phyloP scores from a whole-genome alignment of 73 alveolate species.

The Paramecium primaurelia region DNA sequence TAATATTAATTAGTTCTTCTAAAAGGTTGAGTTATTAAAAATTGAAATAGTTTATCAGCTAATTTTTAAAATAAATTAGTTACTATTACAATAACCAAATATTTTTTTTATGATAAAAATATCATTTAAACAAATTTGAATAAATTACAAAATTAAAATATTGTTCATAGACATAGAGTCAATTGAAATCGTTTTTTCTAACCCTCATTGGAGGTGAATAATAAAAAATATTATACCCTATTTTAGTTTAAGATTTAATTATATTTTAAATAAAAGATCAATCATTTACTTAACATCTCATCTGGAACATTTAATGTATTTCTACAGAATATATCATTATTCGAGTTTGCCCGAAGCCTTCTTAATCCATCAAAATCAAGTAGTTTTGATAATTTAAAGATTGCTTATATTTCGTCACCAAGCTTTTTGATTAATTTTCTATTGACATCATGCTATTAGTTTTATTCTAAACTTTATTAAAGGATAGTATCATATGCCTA shows the following conservation, averaged over 20 bases:
- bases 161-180: no score
- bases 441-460: not conserved
- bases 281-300: not conserved
- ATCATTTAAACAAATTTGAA: no score
- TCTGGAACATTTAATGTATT: not conserved
- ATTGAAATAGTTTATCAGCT: no score
- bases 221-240: not conserved
- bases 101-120: no score
- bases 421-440: not conserved
- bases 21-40: no score
- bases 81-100: no score
- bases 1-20: no score
- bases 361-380: slow-evolving; percentile 4
- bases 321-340: not conserved
- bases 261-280: not conserved
- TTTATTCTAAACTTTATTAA: not conserved
- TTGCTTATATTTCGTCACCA: slow-evolving; percentile 4
- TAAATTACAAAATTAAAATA: no score
- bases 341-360: not conserved
- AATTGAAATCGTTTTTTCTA: no score
- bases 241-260: not conserved
- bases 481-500: not conserved
- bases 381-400: not conserved
- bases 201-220: not conserved
- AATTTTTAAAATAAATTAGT: no score